Percentiles rank a stretch among this genome's conserved stretches.
phyloP scores from a whole-genome alignment of 164 flowering plant genomes.

The Macadamia integrifolia region DNA sequence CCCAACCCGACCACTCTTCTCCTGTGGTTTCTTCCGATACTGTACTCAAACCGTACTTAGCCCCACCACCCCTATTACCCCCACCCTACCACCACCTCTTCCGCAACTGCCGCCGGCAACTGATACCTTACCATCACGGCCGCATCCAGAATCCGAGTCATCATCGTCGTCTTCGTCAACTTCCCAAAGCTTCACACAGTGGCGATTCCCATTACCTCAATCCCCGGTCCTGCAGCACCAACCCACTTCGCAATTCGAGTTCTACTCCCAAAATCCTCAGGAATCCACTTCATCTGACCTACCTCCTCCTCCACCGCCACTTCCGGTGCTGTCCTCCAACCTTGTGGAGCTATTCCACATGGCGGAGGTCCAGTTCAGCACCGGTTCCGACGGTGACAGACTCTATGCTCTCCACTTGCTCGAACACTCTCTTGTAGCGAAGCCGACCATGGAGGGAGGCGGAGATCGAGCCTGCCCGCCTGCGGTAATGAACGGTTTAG shows the following conservation, averaged over 20 bases:
- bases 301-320: conserved; percentile 8
- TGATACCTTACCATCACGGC: conserved; percentile 11
- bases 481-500: conserved; percentile 46
- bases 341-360: conserved; percentile 55
- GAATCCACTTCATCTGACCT: conserved; percentile 8
- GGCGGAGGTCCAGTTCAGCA: conserved; percentile 51
- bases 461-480: conserved; percentile 42
- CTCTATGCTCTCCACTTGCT: conserved; percentile 49
- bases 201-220: conserved; percentile 58
- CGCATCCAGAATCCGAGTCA: conserved; percentile 30
- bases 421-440: conserved; percentile 54
- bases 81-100: conserved; percentile 17
- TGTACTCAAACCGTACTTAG: conserved; percentile 67
- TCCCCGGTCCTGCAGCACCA: conserved; percentile 29
- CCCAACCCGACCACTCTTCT: conserved; percentile 59
- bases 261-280: background rate
- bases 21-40: conserved; percentile 74
- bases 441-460: conserved; percentile 38
- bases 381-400: conserved; percentile 34
- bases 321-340: conserved; percentile 16
- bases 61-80: conserved; percentile 42
- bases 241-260: conserved; percentile 10
- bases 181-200: conserved; percentile 91
- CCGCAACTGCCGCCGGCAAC: conserved; percentile 14
- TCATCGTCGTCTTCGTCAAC: conserved; percentile 55